These are phyloP conservation scores for Dovyalis caffra DNA, from an alignment of 345 rosid genomes.

Conservation along the genomic window DNA sequence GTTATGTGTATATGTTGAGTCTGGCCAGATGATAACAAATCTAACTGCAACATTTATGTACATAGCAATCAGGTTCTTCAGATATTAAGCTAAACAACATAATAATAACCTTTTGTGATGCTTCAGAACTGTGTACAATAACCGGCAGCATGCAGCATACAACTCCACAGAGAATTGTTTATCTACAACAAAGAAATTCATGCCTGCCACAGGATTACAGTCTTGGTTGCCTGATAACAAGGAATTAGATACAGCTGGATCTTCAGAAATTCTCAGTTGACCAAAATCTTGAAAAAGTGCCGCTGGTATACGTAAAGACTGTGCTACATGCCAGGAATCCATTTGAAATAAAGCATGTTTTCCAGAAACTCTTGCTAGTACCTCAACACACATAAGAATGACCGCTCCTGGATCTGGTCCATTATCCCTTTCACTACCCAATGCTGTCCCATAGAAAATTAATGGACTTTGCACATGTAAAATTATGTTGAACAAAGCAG, in stretches of 20 bases:
- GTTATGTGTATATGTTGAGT: neutral
- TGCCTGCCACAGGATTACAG: constrained; percentile 22
- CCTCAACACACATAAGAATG: constrained; percentile 86
- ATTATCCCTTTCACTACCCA: constrained; percentile 23
- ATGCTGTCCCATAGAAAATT: constrained; percentile 42
- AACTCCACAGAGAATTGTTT: constrained; percentile 50
- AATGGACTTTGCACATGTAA: constrained; percentile 76
- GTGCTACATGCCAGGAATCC: constrained; percentile 75
- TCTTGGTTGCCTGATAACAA: constrained; percentile 26
- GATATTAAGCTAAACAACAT: neutral
- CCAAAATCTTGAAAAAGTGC: constrained; percentile 57
- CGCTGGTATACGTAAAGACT: constrained; percentile 65
- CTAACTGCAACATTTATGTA: neutral
- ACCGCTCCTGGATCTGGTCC: constrained; percentile 81
- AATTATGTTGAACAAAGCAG: constrained; percentile 70
- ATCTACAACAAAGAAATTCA: constrained; percentile 37
- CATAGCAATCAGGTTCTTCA: neutral
- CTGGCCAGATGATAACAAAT: constrained; percentile 2
- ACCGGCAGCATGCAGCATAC: constrained; percentile 67
- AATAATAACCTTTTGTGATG: constrained; percentile 66
- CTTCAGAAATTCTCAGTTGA: constrained; percentile 34
- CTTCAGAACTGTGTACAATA: constrained; percentile 71
- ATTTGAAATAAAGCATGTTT: constrained; percentile 62
- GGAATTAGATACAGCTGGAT: constrained; percentile 22
- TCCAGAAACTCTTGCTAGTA: constrained; percentile 73